phyloP scores from a whole-genome alignment of 192 early-diverging fungal species.

The Piromyces sp. region DNA sequence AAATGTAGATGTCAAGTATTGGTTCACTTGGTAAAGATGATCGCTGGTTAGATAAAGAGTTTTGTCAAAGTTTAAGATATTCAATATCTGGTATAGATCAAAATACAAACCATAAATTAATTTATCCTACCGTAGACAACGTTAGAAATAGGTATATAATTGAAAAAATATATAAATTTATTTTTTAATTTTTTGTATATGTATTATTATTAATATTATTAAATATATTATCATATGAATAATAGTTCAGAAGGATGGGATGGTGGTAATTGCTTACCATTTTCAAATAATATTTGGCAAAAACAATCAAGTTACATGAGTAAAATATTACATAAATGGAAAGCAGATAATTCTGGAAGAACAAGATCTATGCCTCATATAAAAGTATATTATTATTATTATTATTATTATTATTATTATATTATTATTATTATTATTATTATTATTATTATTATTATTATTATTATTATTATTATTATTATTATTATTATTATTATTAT shows the following conservation, averaged over 20 bases:
- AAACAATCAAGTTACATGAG: slow-evolving; percentile 33
- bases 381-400: slow-evolving; percentile 16
- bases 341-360: slow-evolving; percentile 20
- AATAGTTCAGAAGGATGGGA: slow-evolving; percentile 42
- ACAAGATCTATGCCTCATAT: slow-evolving; percentile 49
- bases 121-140: slow-evolving; percentile 43
- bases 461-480: no score
- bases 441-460: no score
- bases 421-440: no score
- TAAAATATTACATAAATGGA: slow-evolving; percentile 28
- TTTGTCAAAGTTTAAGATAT: slow-evolving; percentile 19
- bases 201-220: no score
- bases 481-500: no score
- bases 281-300: slow-evolving; percentile 22
- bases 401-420: no score
- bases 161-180: no score
- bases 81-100: slow-evolving; percentile 4
- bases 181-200: no score
- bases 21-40: slow-evolving; percentile 34
- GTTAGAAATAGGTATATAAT: slow-evolving; percentile 17
- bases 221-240: no score
- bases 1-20: slow-evolving; percentile 34
- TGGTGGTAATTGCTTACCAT: slow-evolving; percentile 17
- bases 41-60: slow-evolving; percentile 32
- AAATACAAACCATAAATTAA: slow-evolving; percentile 14